A percentile compares a stretch with the other conserved stretches of the same genome.
Conservation (phyloP, 192 early-diverging fungal species). For the Coemansia sp. region DNA sequence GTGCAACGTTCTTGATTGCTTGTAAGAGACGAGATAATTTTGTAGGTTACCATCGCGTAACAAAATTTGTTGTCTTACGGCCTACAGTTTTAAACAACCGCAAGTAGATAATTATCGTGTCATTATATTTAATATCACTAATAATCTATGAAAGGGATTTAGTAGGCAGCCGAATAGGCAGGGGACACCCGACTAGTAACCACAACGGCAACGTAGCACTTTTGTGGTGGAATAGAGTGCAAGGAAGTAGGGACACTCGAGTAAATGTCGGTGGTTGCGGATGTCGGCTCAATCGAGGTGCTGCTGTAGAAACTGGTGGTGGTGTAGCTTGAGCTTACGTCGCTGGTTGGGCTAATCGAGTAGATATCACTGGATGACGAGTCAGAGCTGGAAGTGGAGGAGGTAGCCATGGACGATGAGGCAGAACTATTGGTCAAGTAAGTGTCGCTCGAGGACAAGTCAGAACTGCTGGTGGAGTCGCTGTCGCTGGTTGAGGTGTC, state of each 20-base stretch:
- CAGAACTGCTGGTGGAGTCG: no score
- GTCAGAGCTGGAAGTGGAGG: no score
- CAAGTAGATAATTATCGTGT: background rate
- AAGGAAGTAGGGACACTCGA: background rate
- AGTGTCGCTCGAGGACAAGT: no score
- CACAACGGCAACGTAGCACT: background rate
- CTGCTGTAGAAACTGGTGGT: no score
- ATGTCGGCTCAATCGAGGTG: background rate
- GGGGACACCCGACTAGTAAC: background rate
- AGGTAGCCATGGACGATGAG: no score
- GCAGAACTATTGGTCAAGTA: no score
- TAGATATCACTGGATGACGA: background rate
- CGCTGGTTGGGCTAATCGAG: background rate
- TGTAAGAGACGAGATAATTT: no score
- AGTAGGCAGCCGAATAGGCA: background rate
- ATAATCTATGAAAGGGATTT: background rate
- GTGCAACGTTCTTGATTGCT: no score
- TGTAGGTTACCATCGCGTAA: no score
- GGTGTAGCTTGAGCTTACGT: background rate
- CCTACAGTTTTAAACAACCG: background rate
- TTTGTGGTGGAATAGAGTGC: background rate
- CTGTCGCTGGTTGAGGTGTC: no score
- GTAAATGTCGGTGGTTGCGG: background rate
- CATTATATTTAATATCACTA: background rate
- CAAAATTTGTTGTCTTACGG: background rate